A percentile compares a stretch with the other conserved stretches of the same genome.
Conservation (phyloP, 768 basidiomycete genomes). For the Lactarius hatsudake region DNA sequence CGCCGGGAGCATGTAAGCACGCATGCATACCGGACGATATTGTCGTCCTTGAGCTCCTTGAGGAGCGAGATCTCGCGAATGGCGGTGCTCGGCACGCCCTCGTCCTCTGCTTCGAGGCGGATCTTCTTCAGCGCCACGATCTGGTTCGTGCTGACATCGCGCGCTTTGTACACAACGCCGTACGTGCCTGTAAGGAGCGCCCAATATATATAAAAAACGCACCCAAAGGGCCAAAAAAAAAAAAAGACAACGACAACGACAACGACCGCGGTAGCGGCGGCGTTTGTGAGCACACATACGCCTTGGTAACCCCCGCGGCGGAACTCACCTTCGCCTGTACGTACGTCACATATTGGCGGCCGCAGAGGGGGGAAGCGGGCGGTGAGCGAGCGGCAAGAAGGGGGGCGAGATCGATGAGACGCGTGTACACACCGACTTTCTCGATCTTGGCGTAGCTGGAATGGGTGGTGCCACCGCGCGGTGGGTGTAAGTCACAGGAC, state of each 20-base stretch:
- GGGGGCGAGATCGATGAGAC: background rate
- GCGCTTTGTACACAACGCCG: slow-evolving; percentile 97
- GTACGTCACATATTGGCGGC: background rate
- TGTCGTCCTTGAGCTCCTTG: slow-evolving; percentile 94
- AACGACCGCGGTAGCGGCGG: too few relatives aligned
- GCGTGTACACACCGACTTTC: slow-evolving; percentile 83
- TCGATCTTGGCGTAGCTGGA: slow-evolving; percentile 92
- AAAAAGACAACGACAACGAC: too few relatives aligned
- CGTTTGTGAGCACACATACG: background rate
- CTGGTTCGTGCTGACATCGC: slow-evolving; percentile 70
- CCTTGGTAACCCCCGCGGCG: background rate
- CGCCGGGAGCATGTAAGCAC: background rate
- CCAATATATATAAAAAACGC: background rate
- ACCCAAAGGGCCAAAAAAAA: too few relatives aligned
- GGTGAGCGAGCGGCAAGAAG: background rate
- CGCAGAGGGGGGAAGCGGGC: too few relatives aligned
- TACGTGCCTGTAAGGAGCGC: slow-evolving; percentile 76
- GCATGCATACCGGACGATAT: slow-evolving; percentile 79
- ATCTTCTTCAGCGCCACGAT: slow-evolving; percentile 99
- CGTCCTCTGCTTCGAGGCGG: slow-evolving; percentile 95
- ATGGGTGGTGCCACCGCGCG: background rate
- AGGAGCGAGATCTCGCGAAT: slow-evolving; percentile 97
- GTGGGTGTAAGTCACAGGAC: background rate
- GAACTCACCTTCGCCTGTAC: slow-evolving; percentile 50
- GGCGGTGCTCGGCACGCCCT: slow-evolving; percentile 96